phyloP scores from a whole-genome alignment of 257 asterid genomes.

The Salvia rosmarinus region DNA sequence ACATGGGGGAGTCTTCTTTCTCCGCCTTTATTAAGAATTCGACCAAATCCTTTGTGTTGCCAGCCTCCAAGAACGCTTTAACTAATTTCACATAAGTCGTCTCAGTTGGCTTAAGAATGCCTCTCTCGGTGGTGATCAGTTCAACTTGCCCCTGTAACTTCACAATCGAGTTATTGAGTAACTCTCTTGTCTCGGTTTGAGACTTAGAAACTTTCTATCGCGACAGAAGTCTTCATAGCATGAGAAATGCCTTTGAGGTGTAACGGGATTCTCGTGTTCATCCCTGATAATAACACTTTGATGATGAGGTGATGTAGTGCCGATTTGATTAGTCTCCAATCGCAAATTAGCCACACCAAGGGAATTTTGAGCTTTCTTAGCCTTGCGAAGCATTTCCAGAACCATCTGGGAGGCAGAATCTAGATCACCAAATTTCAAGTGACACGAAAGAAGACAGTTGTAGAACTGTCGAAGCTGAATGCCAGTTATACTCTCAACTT shows the following conservation, averaged over 20 bases:
- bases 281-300: slow-evolving; percentile 32
- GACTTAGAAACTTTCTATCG: slow-evolving; percentile 61
- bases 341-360: slow-evolving; percentile 63
- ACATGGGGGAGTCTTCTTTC: slow-evolving; percentile 70
- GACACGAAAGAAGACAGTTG: slow-evolving; percentile 79
- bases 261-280: slow-evolving; percentile 26
- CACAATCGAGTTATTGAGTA: slow-evolving; percentile 54
- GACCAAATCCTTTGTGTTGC: slow-evolving; percentile 66
- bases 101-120: slow-evolving; percentile 89
- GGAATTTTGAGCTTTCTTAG: slow-evolving; percentile 70
- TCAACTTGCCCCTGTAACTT: slow-evolving; percentile 71
- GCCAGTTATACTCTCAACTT: slow-evolving; percentile 60
- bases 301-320: slow-evolving; percentile 29
- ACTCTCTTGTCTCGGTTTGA: slow-evolving; percentile 62
- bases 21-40: slow-evolving; percentile 71
- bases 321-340: slow-evolving; percentile 42
- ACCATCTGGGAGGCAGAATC: slow-evolving; percentile 80
- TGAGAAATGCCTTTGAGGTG: slow-evolving; percentile 29
- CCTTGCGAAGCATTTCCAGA: slow-evolving; percentile 87
- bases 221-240: slow-evolving; percentile 58
- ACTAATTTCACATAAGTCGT: slow-evolving; percentile 69
- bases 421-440: slow-evolving; percentile 79
- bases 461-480: slow-evolving; percentile 76
- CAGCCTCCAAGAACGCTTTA: slow-evolving; percentile 74
- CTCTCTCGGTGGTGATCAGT: slow-evolving; percentile 75